Percentiles rank a stretch among this genome's conserved stretches.
Evolutionary conservation across 768 basidiomycete genomes (phyloP).

Genomic region (Suillus decipiens): DNA sequence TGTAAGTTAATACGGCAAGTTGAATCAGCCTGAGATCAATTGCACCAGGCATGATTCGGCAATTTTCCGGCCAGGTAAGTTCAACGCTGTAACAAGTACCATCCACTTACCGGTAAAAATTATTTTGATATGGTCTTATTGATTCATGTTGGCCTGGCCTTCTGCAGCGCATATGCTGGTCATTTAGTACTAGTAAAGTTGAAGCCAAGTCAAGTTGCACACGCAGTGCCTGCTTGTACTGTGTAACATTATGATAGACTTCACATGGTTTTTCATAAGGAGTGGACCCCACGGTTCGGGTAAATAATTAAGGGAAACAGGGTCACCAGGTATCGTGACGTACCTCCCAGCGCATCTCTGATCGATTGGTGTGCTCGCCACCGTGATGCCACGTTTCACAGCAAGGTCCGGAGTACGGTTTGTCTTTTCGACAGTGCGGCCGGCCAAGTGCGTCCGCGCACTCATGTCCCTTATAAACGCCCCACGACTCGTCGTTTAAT

Average conservation of each 20-base stretch:
- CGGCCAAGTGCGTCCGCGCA: conserved; percentile 2
- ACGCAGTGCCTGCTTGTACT: not conserved
- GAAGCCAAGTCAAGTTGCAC: not conserved
- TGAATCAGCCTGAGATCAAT: too few species aligned
- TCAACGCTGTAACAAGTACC: not conserved
- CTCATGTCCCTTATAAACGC: conserved; percentile 6
- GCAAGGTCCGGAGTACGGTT: conserved; percentile 1
- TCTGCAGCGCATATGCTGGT: not conserved
- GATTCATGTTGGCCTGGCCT: not conserved
- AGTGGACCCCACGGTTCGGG: not conserved
- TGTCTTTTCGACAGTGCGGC: not conserved
- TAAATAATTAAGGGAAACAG: not conserved
- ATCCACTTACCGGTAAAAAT: not conserved
- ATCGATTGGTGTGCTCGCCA: not conserved
- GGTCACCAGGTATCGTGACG: not conserved
- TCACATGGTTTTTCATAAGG: not conserved
- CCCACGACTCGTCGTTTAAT: not conserved
- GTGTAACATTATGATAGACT: not conserved
- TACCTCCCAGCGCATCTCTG: conserved; percentile 1
- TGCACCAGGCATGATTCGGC: too few species aligned
- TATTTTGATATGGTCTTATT: not conserved
- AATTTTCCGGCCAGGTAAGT: not conserved
- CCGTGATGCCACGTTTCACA: not conserved
- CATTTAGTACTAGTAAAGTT: not conserved
- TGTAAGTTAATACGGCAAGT: too few species aligned